phyloP scores from a whole-genome alignment of 345 rosid species.

The Pistacia vera region DNA sequence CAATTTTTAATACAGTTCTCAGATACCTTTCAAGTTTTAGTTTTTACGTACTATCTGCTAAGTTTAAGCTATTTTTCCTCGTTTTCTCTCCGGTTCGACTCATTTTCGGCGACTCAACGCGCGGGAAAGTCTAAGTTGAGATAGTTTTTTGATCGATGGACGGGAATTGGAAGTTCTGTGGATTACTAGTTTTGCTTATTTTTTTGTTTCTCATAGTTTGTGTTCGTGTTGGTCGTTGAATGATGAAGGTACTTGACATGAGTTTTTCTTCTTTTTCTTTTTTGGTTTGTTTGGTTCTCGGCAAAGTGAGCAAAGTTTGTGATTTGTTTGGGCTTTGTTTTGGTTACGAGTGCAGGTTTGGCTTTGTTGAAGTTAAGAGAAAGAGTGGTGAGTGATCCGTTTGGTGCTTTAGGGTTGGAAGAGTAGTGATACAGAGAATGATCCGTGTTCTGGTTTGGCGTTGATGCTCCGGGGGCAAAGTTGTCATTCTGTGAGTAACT shows the following conservation, averaged over 20 bases:
- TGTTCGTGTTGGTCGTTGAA: slow-evolving; percentile 49
- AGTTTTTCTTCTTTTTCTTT: background rate
- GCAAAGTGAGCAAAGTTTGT: slow-evolving; percentile 16
- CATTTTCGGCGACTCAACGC: background rate
- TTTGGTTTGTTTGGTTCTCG: slow-evolving; percentile 11
- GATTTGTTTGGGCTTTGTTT: background rate
- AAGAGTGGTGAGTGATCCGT: slow-evolving; percentile 46
- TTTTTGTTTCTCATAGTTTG: slow-evolving; percentile 34
- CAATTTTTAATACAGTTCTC: background rate
- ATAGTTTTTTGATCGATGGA: slow-evolving; percentile 21
- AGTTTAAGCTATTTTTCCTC: background rate
- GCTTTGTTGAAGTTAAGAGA: slow-evolving; percentile 44
- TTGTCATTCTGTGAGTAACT: slow-evolving; percentile 46
- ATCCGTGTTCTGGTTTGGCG: slow-evolving; percentile 59
- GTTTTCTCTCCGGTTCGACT: background rate
- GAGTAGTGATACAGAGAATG: slow-evolving; percentile 31
- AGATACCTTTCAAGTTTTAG: background rate
- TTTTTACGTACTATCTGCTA: background rate
- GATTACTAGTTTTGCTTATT: slow-evolving; percentile 25
- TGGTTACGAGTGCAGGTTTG: slow-evolving; percentile 39
- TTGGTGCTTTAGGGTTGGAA: slow-evolving; percentile 51
- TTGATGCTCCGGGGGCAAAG: slow-evolving; percentile 49
- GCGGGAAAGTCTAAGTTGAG: background rate
- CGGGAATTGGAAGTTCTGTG: slow-evolving; percentile 31
- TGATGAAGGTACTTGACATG: slow-evolving; percentile 51